phyloP scores from a whole-genome alignment of 179 eudicot species.

The Vitellaria paradoxa region DNA sequence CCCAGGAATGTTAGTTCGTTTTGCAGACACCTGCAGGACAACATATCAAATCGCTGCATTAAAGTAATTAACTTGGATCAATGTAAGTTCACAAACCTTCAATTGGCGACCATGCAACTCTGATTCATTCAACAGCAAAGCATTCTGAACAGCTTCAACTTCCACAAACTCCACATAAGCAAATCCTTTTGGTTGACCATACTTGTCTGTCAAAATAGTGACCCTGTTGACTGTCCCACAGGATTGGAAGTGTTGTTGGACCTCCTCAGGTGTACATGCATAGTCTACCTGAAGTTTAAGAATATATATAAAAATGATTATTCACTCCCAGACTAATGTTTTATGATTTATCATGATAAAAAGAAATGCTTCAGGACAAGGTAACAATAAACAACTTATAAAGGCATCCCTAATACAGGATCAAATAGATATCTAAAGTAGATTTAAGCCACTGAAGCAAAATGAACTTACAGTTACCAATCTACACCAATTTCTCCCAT shows the following conservation, averaged over 20 bases:
- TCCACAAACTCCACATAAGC: constrained; percentile 72
- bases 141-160: constrained; percentile 61
- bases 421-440: too few relatives aligned
- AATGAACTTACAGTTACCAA: neutral
- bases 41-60: neutral
- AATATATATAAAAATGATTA: neutral
- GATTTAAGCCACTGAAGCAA: neutral
- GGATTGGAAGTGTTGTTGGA: constrained; percentile 67
- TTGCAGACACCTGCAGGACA: constrained; percentile 1
- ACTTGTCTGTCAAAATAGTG: constrained; percentile 69
- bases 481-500: neutral
- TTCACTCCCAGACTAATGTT: neutral
- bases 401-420: neutral
- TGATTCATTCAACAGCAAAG: constrained; percentile 59
- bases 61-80: neutral
- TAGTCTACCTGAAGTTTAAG: constrained; percentile 49
- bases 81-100: constrained; percentile 32
- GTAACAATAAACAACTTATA: neutral
- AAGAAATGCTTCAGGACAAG: neutral
- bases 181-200: constrained; percentile 75
- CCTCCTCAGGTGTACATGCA: constrained; percentile 80
- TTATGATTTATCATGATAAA: neutral
- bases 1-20: constrained; percentile 84
- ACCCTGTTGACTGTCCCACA: constrained; percentile 70
- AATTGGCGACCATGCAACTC: constrained; percentile 71